Base-by-base conservation (phyloP, 768 basidiomycete genomes). In the Mycena polygramma region DNA sequence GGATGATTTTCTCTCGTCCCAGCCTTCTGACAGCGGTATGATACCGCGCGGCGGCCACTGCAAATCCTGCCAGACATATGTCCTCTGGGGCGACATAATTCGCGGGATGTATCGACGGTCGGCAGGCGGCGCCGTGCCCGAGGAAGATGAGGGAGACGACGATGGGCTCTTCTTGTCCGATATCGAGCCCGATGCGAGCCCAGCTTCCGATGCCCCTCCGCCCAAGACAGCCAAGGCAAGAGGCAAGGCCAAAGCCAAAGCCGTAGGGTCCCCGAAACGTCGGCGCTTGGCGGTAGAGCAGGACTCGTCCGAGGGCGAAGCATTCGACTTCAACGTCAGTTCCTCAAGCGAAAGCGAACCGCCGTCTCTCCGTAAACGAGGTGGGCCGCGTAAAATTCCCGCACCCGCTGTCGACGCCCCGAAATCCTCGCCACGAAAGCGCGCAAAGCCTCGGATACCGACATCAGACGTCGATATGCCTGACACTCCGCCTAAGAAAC, bases 31-130 rank as follows among this genome's bases (percentile, higher is more conserved):
- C 24, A 69, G 76, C 9, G 74, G 74, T 17, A 75, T 92, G 57
- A 78, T 92, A 49, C 91, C 92, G 7, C 84, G 92, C 48, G 91
- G 91, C 9, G 92, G 92, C 8, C 73, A 78, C 26, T 93, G 92
- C 74, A 77, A 72, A 15, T 79, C 81, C 2, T 93, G 92, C 71
- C 69, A 76, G 6, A 76, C 80, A 0, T 92, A 91, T 73, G 83
- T 83, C 6, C 82, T 93, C 0, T 93, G 91, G 92, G 92, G 92
- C 7, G 91, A 93, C 73, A 77, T 93, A 24, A 79, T 92, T 36
- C 84, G 87, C 17, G 91, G 90, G 3, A 88, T 86, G 73, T 91
- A 88, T 75, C 83, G 91, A 20, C 84, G 91, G 35, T 78, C 77
- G 26, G 71, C 79, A 20, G 82, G 83, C 8, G 79, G 79, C n/a